These are phyloP conservation scores for Suillus ampliporus DNA, from an alignment of 768 basidiomycete species.

Conservation along the genomic window DNA sequence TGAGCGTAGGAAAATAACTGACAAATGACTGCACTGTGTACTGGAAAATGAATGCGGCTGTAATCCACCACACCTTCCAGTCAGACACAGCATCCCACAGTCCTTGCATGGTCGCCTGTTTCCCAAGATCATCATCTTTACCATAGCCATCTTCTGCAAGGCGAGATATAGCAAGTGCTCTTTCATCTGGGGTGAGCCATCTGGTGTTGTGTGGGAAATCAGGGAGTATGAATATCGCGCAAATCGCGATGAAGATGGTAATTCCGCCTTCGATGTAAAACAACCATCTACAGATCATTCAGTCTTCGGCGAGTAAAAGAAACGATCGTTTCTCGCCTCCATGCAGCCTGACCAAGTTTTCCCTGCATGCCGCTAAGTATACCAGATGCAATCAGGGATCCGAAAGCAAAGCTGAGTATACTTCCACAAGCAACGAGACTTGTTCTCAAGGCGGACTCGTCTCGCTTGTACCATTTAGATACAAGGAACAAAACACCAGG, in stretches of 20 bases:
- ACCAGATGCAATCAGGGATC: conserved; percentile 49
- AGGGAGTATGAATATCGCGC: conserved; percentile 42
- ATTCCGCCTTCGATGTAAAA: conserved; percentile 38
- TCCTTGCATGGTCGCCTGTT: conserved; percentile 43
- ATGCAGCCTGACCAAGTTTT: conserved; percentile 43
- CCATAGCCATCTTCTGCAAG: conserved; percentile 47
- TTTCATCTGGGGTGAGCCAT: conserved; percentile 38
- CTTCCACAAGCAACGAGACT: conserved; percentile 43
- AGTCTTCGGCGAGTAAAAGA: neutral
- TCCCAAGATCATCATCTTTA: conserved; percentile 47
- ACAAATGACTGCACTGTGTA: neutral
- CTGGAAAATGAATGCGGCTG: conserved; percentile 49
- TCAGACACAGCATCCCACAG: conserved; percentile 65
- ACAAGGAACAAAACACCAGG: conserved; percentile 9
- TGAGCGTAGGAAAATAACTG: no score
- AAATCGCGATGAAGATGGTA: conserved; percentile 40
- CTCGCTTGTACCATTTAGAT: conserved; percentile 35
- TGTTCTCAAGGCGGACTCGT: conserved; percentile 44
- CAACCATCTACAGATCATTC: conserved; percentile 19
- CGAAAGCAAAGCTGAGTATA: conserved; percentile 52
- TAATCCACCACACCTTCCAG: conserved; percentile 84
- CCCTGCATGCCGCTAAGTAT: conserved; percentile 49
- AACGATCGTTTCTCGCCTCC: conserved; percentile 37
- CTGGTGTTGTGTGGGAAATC: conserved; percentile 41
- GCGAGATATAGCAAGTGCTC: conserved; percentile 35